Percentiles rank a stretch among this genome's conserved stretches.
Evolutionary conservation across 768 basidiomycete genomes (phyloP).

Genomic region (Tylopilus plumbeoviolaceoides): DNA sequence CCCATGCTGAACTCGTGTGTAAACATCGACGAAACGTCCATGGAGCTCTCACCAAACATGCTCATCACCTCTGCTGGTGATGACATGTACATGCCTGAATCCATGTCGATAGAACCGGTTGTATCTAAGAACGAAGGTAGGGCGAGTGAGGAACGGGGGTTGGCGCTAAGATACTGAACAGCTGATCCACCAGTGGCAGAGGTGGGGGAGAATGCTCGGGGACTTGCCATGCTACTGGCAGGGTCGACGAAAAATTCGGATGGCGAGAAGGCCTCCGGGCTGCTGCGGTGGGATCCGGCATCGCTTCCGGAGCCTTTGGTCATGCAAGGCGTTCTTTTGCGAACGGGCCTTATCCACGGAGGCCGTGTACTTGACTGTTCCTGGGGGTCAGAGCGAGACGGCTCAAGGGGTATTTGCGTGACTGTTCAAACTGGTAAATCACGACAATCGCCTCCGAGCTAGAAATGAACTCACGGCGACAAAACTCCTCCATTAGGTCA

Average conservation of each 20-base stretch:
- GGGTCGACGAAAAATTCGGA: conserved; percentile 61
- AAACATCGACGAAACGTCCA: conserved; percentile 36
- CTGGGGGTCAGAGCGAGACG: conserved; percentile 48
- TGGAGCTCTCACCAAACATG: conserved; percentile 46
- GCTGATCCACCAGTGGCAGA: conserved; percentile 12
- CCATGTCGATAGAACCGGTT: conserved; percentile 42
- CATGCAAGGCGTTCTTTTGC: conserved; percentile 61
- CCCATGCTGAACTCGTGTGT: conserved; percentile 29
- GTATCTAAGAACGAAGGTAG: conserved; percentile 28
- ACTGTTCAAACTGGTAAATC: conserved; percentile 38
- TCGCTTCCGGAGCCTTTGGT: conserved; percentile 42
- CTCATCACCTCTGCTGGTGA: conserved; percentile 55
- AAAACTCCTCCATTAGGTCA: conserved; percentile 94
- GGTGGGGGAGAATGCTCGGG: conserved; percentile 21
- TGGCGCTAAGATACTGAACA: conserved; percentile 23
- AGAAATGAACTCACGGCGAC: conserved; percentile 56
- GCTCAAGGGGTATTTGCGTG: conserved; percentile 84
- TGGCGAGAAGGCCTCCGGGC: conserved; percentile 64
- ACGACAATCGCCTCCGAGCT: background rate
- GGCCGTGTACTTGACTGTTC: conserved; percentile 52
- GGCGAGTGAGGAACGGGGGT: conserved; percentile 22
- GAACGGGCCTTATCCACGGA: conserved; percentile 87
- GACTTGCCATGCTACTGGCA: conserved; percentile 18
- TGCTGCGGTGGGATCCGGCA: conserved; percentile 44
- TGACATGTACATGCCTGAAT: conserved; percentile 50